Percentiles rank a stretch among this genome's conserved stretches.
These are phyloP conservation scores for Diaporthe sp. DNA, from an alignment of 2,329 filamentous ascomycete species.

Conservation along the genomic window DNA sequence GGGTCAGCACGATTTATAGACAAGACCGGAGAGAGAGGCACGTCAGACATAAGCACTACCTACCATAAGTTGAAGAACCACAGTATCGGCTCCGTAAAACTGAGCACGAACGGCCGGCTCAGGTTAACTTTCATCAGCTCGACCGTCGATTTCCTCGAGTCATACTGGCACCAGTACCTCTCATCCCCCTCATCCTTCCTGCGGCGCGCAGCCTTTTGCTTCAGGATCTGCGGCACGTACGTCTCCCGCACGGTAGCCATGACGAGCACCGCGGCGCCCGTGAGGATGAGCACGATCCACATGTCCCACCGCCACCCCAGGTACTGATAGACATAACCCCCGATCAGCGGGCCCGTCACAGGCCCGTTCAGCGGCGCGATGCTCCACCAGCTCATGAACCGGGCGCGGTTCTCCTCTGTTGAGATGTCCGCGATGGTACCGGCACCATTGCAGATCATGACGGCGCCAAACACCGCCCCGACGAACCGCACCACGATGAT, in stretches of 20 bases:
- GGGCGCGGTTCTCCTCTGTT: conserved; percentile 81
- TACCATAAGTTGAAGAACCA: conserved; percentile 78
- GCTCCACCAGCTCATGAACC: conserved; percentile 87
- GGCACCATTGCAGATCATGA: conserved; percentile 86
- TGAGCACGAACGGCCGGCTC: conserved; percentile 81
- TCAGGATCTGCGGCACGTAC: conserved; percentile 79
- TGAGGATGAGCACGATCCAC: conserved; percentile 83
- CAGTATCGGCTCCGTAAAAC: conserved; percentile 84
- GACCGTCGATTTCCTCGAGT: conserved; percentile 71
- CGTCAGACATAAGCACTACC: conserved; percentile 39
- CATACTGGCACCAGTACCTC: conserved; percentile 84
- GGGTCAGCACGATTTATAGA: neutral
- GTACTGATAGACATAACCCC: conserved; percentile 82
- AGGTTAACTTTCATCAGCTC: conserved; percentile 81
- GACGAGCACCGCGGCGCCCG: conserved; percentile 70
- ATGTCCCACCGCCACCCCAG: conserved; percentile 91
- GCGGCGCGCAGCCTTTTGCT: conserved; percentile 72
- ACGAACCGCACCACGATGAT: conserved; percentile 79
- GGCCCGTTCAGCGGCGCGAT: conserved; percentile 88
- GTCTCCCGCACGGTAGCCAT: conserved; percentile 78
- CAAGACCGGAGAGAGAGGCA: neutral
- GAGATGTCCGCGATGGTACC: conserved; percentile 88
- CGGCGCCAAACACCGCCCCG: conserved; percentile 66
- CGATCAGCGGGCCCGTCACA: conserved; percentile 72
- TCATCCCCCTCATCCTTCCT: conserved; percentile 78